Conservation (phyloP, 1,139 yeast genomes). For the Saccharomyces uvarum region DNA sequence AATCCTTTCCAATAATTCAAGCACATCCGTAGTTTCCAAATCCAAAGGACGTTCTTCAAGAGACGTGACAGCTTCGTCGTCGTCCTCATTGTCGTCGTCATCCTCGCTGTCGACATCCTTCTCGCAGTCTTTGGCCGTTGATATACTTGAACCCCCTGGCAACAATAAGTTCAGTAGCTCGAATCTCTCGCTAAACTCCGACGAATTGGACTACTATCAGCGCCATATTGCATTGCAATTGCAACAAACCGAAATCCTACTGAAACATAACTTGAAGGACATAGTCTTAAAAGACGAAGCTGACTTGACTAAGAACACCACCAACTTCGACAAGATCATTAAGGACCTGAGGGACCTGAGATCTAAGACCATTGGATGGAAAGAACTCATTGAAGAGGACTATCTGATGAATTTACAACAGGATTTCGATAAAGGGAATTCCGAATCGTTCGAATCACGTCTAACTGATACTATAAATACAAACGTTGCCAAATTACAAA, state of each 20-base stretch:
- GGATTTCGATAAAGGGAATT: conserved; percentile 13
- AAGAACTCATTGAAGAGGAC: conserved; percentile 9
- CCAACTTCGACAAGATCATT: conserved; percentile 12
- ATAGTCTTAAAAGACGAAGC: conserved; percentile 12
- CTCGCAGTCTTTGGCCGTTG: not conserved
- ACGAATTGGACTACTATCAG: conserved; percentile 15
- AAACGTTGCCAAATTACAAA: conserved; percentile 12
- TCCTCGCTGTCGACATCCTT: not conserved
- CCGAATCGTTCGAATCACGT: conserved; percentile 15
- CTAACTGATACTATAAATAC: conserved; percentile 8
- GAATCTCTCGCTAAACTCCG: conserved; percentile 7
- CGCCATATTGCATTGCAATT: conserved; percentile 14
- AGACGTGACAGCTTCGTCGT: conserved; percentile 4
- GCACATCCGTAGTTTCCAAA: not conserved
- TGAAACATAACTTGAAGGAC: conserved; percentile 12
- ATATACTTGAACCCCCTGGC: not conserved
- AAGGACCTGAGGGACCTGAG: conserved; percentile 9
- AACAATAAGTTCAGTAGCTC: not conserved
- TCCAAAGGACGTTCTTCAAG: not conserved
- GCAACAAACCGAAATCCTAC: conserved; percentile 10
- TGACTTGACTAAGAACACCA: conserved; percentile 10
- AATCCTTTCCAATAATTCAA: not conserved
- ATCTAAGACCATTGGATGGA: conserved; percentile 9
- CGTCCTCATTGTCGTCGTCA: conserved; percentile 3
- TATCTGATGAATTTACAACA: conserved; percentile 11